A percentile compares a stretch with the other conserved stretches of the same genome.
Evolutionary conservation across 1,139 yeast genomes (phyloP).

Genomic region (Protomyces gravidus): DNA sequence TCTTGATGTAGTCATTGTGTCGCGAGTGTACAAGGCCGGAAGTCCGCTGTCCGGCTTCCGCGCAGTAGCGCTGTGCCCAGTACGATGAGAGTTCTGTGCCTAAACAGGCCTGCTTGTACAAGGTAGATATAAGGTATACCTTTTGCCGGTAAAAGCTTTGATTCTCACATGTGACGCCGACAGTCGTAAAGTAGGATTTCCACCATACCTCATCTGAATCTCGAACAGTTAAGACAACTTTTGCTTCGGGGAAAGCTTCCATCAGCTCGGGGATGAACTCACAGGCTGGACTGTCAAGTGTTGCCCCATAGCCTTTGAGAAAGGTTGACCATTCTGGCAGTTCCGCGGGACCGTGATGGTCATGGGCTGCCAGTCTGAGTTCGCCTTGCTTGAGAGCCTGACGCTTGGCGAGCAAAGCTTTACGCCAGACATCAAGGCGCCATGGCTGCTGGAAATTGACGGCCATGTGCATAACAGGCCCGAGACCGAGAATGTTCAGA

Average conservation of each 20-base stretch:
- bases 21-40: not conserved
- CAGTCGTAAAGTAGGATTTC: not conserved
- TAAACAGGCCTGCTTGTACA: not conserved
- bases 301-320: not conserved
- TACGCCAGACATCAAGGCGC: not conserved
- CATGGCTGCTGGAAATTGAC: not conserved
- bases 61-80: not conserved
- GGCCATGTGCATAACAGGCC: not conserved
- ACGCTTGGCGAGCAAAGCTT: not conserved
- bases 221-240: conserved; percentile 1
- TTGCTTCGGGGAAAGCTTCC: conserved; percentile 3
- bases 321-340: not conserved
- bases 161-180: not conserved
- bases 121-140: not conserved
- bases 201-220: conserved; percentile 3
- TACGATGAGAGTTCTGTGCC: not conserved
- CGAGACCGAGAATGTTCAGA: not conserved
- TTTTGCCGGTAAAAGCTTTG: not conserved
- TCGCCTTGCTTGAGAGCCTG: not conserved
- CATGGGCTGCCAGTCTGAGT: not conserved
- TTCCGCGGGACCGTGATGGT: not conserved
- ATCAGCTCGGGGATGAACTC: not conserved
- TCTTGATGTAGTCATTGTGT: not conserved
- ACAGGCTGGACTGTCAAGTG: not conserved
- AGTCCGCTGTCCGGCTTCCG: not conserved